phyloP scores from a whole-genome alignment of 805 yeast species.

The Lipomyces chichibuensis region DNA sequence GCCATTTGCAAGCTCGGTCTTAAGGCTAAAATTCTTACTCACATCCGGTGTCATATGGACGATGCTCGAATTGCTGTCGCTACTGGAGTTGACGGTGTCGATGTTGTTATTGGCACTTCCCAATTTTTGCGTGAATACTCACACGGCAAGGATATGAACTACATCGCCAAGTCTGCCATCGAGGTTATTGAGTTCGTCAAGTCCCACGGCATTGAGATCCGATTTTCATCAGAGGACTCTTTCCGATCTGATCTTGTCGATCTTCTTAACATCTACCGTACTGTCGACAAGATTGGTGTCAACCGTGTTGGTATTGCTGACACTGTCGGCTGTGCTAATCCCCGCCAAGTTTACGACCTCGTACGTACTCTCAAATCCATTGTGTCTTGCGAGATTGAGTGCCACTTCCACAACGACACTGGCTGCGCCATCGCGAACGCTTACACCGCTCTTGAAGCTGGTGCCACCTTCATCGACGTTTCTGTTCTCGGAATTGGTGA shows the following conservation, averaged over 20 bases:
- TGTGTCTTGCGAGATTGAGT: slow-evolving; percentile 95
- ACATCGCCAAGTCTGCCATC: slow-evolving; percentile 91
- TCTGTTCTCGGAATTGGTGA: slow-evolving; percentile 98
- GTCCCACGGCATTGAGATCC: slow-evolving; percentile 93
- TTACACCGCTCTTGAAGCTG: slow-evolving; percentile 96
- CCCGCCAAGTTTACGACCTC: slow-evolving; percentile 96
- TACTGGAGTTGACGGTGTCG: slow-evolving; percentile 99
- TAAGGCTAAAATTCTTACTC: slow-evolving; percentile 93
- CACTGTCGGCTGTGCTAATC: slow-evolving; percentile 98
- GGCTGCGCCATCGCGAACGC: slow-evolving; percentile 99
- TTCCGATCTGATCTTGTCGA: slow-evolving; percentile 97
- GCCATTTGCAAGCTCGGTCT: slow-evolving; percentile 97
- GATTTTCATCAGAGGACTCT: slow-evolving; percentile 96
- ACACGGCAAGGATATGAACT: slow-evolving; percentile 98
- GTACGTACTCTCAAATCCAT: slow-evolving; percentile 91
- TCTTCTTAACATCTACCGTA: slow-evolving; percentile 89
- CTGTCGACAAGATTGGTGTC: slow-evolving; percentile 96
- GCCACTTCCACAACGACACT: slow-evolving; percentile 98
- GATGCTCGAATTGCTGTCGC: slow-evolving; percentile 97
- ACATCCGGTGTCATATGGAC: slow-evolving; percentile 98
- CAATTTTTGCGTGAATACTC: slow-evolving; percentile 91
- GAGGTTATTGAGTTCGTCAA: slow-evolving; percentile 98
- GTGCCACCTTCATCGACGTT: slow-evolving; percentile 92
- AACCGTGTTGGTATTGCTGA: slow-evolving; percentile 99
- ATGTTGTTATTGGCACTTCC: slow-evolving; percentile 96